Evolutionary conservation across 345 rosid species (phyloP).

Genomic region (Combretum micranthum): DNA sequence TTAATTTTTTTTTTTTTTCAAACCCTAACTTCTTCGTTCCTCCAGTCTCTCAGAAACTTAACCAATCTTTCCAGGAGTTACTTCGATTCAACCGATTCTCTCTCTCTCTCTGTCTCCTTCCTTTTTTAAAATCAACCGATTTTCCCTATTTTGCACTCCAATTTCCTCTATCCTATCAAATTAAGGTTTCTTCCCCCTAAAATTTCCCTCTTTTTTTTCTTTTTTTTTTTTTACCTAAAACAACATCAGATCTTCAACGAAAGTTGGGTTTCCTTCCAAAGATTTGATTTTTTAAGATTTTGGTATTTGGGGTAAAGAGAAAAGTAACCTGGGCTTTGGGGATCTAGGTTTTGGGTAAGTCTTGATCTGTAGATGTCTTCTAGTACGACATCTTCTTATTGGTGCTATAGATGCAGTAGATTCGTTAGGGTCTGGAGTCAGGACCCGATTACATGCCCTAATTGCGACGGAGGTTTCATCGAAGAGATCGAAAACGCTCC

Average conservation of each 20-base stretch:
- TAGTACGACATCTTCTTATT: conserved; percentile 52
- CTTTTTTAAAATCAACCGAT: background rate
- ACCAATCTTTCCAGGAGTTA: background rate
- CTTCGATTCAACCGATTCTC: background rate
- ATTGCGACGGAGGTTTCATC: conserved; percentile 73
- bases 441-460: conserved; percentile 54
- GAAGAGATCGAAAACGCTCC: conserved; percentile 52
- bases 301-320: conserved; percentile 4
- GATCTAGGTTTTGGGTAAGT: background rate
- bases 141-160: background rate
- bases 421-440: conserved; percentile 46
- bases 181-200: background rate
- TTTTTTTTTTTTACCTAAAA: background rate
- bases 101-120: no score
- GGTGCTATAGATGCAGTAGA: conserved; percentile 86
- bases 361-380: conserved; percentile 41
- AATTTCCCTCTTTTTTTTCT: no score
- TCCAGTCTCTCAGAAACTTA: no score
- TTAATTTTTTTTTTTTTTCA: no score
- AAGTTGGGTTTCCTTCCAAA: background rate
- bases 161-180: background rate
- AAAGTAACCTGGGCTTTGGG: background rate
- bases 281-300: background rate
- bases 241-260: background rate
- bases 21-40: no score